Base-by-base conservation (phyloP, 441 rosid species). In the Erodium texanum region DNA sequence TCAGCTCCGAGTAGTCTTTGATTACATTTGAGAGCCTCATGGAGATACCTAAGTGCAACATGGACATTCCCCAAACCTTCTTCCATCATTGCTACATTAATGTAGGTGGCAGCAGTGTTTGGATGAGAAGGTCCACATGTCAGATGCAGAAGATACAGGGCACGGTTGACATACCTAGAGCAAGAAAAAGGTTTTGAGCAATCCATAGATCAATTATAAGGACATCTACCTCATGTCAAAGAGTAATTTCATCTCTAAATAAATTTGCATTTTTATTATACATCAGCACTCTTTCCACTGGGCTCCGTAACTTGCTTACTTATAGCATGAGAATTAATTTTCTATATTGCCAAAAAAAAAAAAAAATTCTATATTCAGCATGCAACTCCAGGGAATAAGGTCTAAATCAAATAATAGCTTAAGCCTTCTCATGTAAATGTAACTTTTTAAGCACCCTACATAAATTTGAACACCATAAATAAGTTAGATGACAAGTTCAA, bases 31-130 rank as follows among this genome's bases (percentile, higher is more conserved):
- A 88, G 85, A 74, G 94, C 94, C 82, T 88, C 91, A 50, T 88
- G 94, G 73, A 88, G 82, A 82, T 88, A 88, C 75, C 94, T 83
- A 56, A 88, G 87, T 70, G 94, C 94, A 74, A 88, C 77, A 64
- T 88, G 81, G 74, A 83, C 94, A 73, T 88, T 88, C 70, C 94
- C 94, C 74, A 86, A 81, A 70, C 86, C 91, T 82, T 88, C 87
- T 77, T 88, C 94, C 94, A 88, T 88, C 94, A 88, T 86, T 64
- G 94, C 94, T 64, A 88, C 88, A 70, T 88, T 88, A 73, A 88
- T 88, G 77, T 88, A 88, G 72, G 94, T 86, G 70, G 94, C 91
- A 68, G 94, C 94, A 45, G 91, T 86, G 75, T 88, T 88, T 24
- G 94, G 94, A 77, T 88, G 94, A 68, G 89, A 85, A 66, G 89